These are phyloP conservation scores for Setaria italica DNA, from an alignment of 202 grass and related monocot species.

Conservation along the genomic window DNA sequence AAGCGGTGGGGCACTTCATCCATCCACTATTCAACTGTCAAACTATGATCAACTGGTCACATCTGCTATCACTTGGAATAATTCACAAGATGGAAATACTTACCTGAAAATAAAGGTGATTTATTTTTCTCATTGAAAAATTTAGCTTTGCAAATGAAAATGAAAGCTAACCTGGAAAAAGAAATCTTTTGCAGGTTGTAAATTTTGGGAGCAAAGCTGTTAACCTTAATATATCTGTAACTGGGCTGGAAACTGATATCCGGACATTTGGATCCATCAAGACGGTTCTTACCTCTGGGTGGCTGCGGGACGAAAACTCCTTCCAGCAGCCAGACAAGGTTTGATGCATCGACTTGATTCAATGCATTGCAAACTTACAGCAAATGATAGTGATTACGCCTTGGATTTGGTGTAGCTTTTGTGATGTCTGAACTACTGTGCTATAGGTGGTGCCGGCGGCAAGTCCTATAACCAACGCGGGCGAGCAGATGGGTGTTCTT, in stretches of 20 bases:
- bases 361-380: neutral
- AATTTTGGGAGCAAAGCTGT: conserved; percentile 82
- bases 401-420: neutral
- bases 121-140: conserved; percentile 14
- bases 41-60: conserved; percentile 66
- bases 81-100: conserved; percentile 47
- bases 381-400: neutral
- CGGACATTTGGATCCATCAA: conserved; percentile 65
- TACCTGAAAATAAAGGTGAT: conserved; percentile 88
- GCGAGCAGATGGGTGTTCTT: conserved; percentile 57
- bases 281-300: conserved; percentile 76
- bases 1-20: conserved; percentile 64
- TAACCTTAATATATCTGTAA: conserved; percentile 66
- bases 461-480: conserved; percentile 66
- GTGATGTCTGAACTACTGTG: conserved; percentile 30
- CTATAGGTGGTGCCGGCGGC: conserved; percentile 67
- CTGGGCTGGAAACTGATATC: conserved; percentile 66
- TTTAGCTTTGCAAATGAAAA: neutral
- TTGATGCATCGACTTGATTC: conserved; percentile 33
- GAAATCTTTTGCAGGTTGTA: conserved; percentile 55
- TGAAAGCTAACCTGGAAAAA: conserved; percentile 31
- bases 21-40: conserved; percentile 64
- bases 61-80: conserved; percentile 84
- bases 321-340: conserved; percentile 93
- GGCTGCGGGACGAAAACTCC: conserved; percentile 82